These are phyloP conservation scores for Acanthamoeba culbertsoni DNA, from an alignment of 208 protist species.

Conservation along the genomic window DNA sequence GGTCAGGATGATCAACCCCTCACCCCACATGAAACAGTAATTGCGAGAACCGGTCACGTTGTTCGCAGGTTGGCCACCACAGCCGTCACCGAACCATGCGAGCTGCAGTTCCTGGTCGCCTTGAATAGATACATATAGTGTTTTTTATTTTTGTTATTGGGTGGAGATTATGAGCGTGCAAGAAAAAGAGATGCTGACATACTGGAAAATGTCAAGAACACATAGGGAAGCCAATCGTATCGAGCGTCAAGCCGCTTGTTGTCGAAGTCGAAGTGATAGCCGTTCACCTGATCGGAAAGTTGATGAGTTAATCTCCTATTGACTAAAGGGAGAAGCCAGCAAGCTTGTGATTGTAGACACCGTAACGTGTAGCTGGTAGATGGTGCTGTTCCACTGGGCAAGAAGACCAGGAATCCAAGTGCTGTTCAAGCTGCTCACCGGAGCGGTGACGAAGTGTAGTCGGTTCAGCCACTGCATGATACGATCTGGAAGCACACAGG, in stretches of 20 bases:
- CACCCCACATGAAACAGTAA: not conserved
- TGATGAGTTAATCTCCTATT: not conserved
- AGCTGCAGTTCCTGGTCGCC: not conserved
- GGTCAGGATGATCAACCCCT: not conserved
- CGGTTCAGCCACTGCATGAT: not conserved
- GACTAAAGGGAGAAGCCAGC: not conserved
- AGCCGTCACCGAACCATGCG: not conserved
- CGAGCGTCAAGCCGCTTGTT: not conserved
- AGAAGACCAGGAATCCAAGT: not conserved
- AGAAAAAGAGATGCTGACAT: not conserved
- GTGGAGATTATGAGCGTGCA: not conserved
- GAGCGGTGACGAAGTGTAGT: not conserved
- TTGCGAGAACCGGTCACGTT: not conserved
- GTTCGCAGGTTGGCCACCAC: not conserved
- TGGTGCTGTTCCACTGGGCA: not conserved
- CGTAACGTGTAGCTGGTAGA: not conserved
- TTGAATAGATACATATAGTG: not conserved
- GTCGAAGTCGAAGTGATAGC: not conserved
- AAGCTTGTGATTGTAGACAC: not conserved
- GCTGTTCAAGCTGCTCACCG: not conserved
- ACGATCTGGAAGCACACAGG: not conserved
- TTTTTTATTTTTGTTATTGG: not conserved
- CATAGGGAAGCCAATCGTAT: slow-evolving; percentile 41
- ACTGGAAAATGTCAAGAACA: not conserved
- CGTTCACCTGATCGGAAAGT: not conserved